These are phyloP conservation scores for Ceratobasidium papillatum DNA, from an alignment of 1,284 basidiomycete species.

Conservation along the genomic window DNA sequence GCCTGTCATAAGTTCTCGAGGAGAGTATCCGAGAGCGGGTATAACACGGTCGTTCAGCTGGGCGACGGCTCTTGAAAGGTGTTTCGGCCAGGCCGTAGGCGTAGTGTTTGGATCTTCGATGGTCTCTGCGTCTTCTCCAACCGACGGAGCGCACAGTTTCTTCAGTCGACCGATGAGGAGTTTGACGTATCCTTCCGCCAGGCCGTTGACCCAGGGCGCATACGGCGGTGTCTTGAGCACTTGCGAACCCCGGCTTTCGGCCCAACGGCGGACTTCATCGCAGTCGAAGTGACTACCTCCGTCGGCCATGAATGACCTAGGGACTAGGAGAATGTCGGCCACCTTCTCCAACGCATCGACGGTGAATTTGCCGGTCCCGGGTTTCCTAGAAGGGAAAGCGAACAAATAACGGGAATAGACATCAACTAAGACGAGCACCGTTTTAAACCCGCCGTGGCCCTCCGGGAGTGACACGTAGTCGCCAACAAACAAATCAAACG, in stretches of 20 bases:
- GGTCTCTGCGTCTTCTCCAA: conserved; percentile 46
- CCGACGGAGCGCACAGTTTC: conserved; percentile 50
- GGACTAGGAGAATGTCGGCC: not conserved
- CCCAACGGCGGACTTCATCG: conserved; percentile 50
- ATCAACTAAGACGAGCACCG: conserved; percentile 46
- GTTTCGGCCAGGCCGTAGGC: conserved; percentile 40
- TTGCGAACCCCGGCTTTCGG: conserved; percentile 46
- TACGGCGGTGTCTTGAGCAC: conserved; percentile 51
- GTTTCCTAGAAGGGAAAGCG: conserved; percentile 40
- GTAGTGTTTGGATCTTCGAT: not conserved
- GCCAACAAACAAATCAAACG: conserved; percentile 10
- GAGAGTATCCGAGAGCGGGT: conserved; percentile 40
- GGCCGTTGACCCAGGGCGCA: conserved; percentile 55
- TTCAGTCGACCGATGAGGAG: conserved; percentile 49
- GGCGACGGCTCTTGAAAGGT: conserved; percentile 41
- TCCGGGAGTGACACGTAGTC: too few species aligned
- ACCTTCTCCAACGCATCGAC: not conserved
- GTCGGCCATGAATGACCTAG: conserved; percentile 54
- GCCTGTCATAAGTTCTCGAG: conserved; percentile 44
- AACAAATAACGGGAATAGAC: conserved; percentile 51
- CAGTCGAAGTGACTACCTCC: conserved; percentile 55
- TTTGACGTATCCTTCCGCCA: conserved; percentile 53
- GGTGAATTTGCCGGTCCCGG: conserved; percentile 32
- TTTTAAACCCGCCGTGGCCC: too few species aligned
- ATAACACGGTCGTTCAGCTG: conserved; percentile 43